A percentile compares a stretch with the other conserved stretches of the same genome.
These are phyloP conservation scores for Entamoeba invadens DNA, from an alignment of 208 protist genomes.

Conservation along the genomic window DNA sequence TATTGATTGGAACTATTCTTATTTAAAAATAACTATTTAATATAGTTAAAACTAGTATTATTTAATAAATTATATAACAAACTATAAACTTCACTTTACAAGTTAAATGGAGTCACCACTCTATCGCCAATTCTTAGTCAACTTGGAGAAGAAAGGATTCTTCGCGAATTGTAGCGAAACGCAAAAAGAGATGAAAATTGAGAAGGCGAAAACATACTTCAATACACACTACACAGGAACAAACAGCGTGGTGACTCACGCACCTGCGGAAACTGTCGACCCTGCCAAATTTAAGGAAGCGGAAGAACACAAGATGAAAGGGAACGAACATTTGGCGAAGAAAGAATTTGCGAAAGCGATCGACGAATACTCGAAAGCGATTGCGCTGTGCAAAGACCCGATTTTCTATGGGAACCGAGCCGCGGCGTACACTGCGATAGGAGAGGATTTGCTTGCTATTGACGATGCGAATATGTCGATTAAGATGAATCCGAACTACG, in stretches of 20 bases:
- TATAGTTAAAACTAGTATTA: too few species aligned
- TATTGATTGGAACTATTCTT: too few species aligned
- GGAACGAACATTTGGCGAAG: neutral
- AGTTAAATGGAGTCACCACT: too few species aligned
- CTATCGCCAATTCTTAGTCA: neutral
- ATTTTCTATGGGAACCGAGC: neutral
- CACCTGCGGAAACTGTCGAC: neutral
- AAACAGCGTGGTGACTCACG: neutral
- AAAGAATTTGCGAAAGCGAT: neutral
- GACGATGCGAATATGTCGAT: neutral
- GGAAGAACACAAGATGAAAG: neutral
- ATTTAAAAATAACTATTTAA: too few species aligned
- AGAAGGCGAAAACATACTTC: neutral
- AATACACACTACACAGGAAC: neutral
- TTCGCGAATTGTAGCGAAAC: neutral
- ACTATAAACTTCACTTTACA: too few species aligned
- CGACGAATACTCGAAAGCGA: neutral
- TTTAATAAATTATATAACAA: too few species aligned
- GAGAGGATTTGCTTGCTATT: neutral
- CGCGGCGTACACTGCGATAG: neutral
- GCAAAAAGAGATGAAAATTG: neutral
- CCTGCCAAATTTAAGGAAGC: neutral
- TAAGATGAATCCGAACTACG: neutral
- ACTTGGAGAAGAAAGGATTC: neutral
- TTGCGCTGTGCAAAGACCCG: neutral